phyloP scores from a whole-genome alignment of 176 grass and related monocot species.

The Lolium rigidum region DNA sequence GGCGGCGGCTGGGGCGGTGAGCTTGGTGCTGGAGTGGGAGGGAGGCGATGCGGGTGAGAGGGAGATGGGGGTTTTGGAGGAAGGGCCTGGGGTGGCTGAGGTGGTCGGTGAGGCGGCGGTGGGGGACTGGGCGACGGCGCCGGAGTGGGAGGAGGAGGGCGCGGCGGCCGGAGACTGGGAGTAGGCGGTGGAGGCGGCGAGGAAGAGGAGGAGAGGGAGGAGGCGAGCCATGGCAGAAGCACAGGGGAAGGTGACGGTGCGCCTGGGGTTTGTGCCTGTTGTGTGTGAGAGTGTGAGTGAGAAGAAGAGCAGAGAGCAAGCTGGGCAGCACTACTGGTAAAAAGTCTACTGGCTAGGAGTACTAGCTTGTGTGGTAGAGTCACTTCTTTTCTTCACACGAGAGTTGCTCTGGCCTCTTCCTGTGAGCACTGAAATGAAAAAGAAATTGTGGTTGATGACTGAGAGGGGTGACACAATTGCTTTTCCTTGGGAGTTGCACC shows the following conservation, averaged over 20 bases:
- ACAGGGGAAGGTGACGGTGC: background rate
- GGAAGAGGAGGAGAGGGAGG: conserved; percentile 20
- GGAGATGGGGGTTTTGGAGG: conserved; percentile 41
- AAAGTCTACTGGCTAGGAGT: background rate
- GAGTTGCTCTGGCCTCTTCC: background rate
- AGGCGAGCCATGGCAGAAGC: conserved; percentile 33
- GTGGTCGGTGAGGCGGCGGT: background rate
- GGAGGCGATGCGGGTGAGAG: conserved; percentile 38
- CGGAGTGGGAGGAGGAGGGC: conserved; percentile 30
- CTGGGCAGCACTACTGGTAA: background rate
- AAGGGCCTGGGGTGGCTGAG: conserved; percentile 16
- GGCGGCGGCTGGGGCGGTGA: conserved; percentile 35
- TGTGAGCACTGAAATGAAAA: background rate
- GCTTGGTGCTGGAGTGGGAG: conserved; percentile 34
- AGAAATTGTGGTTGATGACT: background rate
- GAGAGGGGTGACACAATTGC: background rate
- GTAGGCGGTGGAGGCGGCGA: conserved; percentile 11
- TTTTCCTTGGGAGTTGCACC: background rate
- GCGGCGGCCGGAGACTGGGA: conserved; percentile 51
- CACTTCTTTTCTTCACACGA: background rate
- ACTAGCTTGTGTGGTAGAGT: background rate
- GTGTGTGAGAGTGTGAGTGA: background rate
- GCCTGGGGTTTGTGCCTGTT: background rate
- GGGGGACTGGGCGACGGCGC: background rate
- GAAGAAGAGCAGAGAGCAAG: background rate